These are phyloP conservation scores for Volvox africanus DNA, from an alignment of 139 green algal genomes.

Conservation along the genomic window DNA sequence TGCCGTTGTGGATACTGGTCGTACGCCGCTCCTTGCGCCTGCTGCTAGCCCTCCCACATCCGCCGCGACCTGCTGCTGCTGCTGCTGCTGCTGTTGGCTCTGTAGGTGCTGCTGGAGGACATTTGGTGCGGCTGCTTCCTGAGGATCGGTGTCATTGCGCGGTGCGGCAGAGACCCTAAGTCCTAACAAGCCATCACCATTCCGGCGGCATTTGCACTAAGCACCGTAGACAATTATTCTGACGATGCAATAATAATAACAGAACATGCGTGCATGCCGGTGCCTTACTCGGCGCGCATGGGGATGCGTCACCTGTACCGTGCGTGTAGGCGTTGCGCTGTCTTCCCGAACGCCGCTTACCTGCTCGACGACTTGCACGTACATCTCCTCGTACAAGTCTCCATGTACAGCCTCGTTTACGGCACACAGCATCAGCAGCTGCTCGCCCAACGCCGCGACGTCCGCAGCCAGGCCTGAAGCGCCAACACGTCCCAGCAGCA, in stretches of 20 bases:
- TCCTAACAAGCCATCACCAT: too few relatives aligned
- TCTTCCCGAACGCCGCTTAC: too few relatives aligned
- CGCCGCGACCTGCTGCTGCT: not conserved
- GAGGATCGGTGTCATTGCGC: too few relatives aligned
- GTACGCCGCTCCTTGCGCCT: not conserved
- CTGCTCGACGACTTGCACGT: not conserved
- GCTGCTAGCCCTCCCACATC: not conserved
- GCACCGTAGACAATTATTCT: too few relatives aligned
- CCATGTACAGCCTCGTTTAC: constrained; percentile 71
- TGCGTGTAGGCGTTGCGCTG: too few relatives aligned
- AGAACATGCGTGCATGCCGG: too few relatives aligned
- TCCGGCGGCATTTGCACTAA: too few relatives aligned
- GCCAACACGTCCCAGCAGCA: constrained; percentile 64
- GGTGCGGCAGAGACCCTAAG: too few relatives aligned
- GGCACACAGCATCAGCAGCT: constrained; percentile 56
- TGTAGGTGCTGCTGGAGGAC: not conserved
- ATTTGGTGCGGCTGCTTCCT: too few relatives aligned
- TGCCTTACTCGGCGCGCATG: too few relatives aligned
- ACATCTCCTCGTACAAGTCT: constrained; percentile 41
- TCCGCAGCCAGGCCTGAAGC: constrained; percentile 63
- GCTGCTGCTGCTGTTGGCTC: not conserved
- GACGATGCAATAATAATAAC: too few relatives aligned
- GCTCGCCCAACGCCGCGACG: constrained; percentile 60
- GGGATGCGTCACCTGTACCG: too few relatives aligned
- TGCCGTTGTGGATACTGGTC: not conserved